Base-by-base conservation (phyloP, 768 basidiomycete genomes). In the Peribolospora kevripleyi region DNA sequence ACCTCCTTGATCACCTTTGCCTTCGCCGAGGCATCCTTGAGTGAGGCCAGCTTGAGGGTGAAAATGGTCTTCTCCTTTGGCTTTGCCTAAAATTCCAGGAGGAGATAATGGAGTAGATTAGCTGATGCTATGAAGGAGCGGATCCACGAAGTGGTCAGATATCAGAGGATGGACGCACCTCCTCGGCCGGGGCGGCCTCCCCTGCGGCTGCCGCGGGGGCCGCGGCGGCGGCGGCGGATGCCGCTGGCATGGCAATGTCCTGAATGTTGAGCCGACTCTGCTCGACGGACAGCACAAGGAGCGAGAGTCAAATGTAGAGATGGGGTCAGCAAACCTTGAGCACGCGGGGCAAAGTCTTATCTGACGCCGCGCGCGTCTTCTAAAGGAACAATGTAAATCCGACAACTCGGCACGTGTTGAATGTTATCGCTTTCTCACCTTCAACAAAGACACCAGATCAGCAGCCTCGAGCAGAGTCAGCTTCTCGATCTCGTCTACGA, bases 1-100 rank as follows among this genome's bases (percentile, higher is more conserved):
- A 98, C 85, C 70, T 97, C 93, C 62, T 84, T 78, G 65, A 98
- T 98, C 64, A 95, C 78, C 73, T 98, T 98, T 39, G 93, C 83
- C 69, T 98, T 98, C 53, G 84, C 74, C 8, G 76, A 73, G 3
- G 87, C 78, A 58, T 93, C 90, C 25, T 25, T 25, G 64, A 97
- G 93, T 50, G 86, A 86, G 66, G 91, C 86, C 46, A 98, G 76
- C 69, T 79, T 87, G 65, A 95, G 82, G 62, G 80, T 90, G 72
- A 98, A 98, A 42, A 90, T 75, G 13, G 88, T 93, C 79, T 97
- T 97, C 73, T 95, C 93, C 71, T 93, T 95, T 51, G 88, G 88
- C 65, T 90, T 93, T 68, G 87, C 86, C 80, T 86, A 49, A 6
- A 46, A 36, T 48, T 6, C 59, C 7, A 39, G 41, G n/a, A 48